Base-by-base conservation (phyloP, 139 green algal genomes). In the Pseudopediastrum boryanum region DNA sequence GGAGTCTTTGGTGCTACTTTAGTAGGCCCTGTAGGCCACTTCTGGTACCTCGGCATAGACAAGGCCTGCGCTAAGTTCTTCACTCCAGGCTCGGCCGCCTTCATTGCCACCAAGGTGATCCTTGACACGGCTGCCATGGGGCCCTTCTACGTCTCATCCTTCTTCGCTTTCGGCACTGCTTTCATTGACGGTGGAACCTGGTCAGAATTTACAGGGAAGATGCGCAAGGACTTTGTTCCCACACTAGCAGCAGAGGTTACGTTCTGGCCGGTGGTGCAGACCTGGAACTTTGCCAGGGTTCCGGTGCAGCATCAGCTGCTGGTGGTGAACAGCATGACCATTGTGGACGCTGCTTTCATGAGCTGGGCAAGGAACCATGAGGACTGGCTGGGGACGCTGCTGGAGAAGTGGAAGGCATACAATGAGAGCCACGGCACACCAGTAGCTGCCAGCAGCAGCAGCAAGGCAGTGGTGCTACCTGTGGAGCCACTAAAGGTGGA, bases 241-340 rank as follows among this genome's bases (percentile, higher is more conserved):
- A 89, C 83, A 3, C 83, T 85, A 31, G 61, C 58, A 6, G 80
- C 83, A 9, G 83, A 89, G 83, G 71, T 86, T 4, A 74, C 74
- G 0, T 35, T 86, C 29, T 90, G 85, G 85, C 85, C 85, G 6
- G 5, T 76, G 39, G 48, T 82, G n/a, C 76, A 82, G 62, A n/a
- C 42, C 13, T 13, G 86, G 46, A 90, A 90, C 80, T 90, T 90
- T 77, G 64, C 56, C 2, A 39, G 51, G 42, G 65, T 90, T 27
- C 87, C 87, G 1, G 36, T 90, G 19, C 43, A 89, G 74, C 87
- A 92, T 71, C 87, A 92, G 76, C 83, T 92, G 83, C 80, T 92
- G 58, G 85, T 84, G n/a, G 83, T 92, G 35, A 92, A 92, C 77
- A 75, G 41, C 44, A 77, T 87, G 50, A 87, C 87, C 12, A 75